Conservation (phyloP, 2,329 filamentous ascomycete genomes). For the Rhexocercosporidium sp. region DNA sequence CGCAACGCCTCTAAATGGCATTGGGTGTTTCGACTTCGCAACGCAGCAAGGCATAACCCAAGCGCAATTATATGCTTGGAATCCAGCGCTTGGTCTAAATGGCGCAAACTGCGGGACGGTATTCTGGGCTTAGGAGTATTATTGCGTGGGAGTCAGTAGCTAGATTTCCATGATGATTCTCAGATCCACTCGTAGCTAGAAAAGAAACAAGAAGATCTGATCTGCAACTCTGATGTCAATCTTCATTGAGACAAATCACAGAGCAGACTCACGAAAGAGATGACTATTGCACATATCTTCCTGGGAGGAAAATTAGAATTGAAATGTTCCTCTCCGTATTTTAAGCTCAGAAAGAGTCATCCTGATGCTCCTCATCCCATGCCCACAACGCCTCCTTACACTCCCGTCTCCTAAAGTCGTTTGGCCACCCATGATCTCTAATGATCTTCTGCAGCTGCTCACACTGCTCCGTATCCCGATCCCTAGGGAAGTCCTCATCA, state of each 20-base stretch:
- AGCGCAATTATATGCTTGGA: slow-evolving; percentile 40
- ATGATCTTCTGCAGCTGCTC: slow-evolving; percentile 10
- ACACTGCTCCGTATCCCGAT: slow-evolving; percentile 6
- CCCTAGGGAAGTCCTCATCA: slow-evolving; percentile 3
- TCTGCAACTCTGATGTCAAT: no score
- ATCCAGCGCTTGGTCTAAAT: slow-evolving; percentile 35
- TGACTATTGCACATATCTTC: no score
- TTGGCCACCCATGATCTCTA: slow-evolving; percentile 6
- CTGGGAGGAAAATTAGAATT: no score
- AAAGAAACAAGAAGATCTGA: no score
- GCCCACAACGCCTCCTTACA: background rate
- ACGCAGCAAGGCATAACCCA: slow-evolving; percentile 34
- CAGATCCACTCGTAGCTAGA: no score
- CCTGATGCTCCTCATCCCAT: background rate
- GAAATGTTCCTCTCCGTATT: no score
- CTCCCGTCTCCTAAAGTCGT: slow-evolving; percentile 5
- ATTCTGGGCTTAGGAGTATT: slow-evolving; percentile 26
- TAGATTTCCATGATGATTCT: no score
- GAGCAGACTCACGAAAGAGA: no score
- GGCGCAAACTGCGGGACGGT: slow-evolving; percentile 37
- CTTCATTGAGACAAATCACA: no score
- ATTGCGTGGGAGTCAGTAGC: slow-evolving; percentile 18
- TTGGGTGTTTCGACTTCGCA: slow-evolving; percentile 39
- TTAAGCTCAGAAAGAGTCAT: no score
- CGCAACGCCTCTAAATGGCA: slow-evolving; percentile 31